A percentile compares a stretch with the other conserved stretches of the same genome.
phyloP scores from a whole-genome alignment of 108 stramenopile species.

The Cafeteria roenbergensis region DNA sequence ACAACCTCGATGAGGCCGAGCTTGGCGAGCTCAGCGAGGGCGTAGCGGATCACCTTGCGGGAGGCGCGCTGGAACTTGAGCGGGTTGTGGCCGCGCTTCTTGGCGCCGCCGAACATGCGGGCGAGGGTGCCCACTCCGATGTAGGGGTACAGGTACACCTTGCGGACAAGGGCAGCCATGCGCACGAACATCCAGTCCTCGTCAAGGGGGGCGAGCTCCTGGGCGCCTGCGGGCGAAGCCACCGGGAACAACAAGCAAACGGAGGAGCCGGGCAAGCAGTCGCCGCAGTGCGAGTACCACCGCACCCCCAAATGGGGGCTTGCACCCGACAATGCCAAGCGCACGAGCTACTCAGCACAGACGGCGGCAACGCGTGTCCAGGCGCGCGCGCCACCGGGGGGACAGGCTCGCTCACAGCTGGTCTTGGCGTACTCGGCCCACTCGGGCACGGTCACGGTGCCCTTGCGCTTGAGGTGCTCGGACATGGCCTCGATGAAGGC shows the following conservation, averaged over 20 bases:
- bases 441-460: constrained; percentile 88
- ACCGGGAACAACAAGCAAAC: no score
- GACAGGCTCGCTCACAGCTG: no score
- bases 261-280: no score
- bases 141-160: constrained; percentile 90
- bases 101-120: constrained; percentile 86
- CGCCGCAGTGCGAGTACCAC: no score
- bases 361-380: no score
- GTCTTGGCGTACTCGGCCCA: constrained; percentile 98
- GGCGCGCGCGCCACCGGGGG: no score
- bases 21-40: constrained; percentile 76
- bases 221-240: no score
- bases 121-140: constrained; percentile 84
- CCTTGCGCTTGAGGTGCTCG: constrained; percentile 93
- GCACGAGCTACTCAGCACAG: no score
- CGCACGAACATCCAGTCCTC: constrained; percentile 99
- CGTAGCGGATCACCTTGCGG: constrained; percentile 79
- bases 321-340: no score
- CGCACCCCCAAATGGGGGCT: no score
- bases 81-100: constrained; percentile 71
- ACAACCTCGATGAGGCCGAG: constrained; percentile 82
- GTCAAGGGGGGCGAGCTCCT: constrained; percentile 95
- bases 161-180: constrained; percentile 91
- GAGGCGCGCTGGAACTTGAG: constrained; percentile 83
- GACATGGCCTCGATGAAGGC: constrained; percentile 84